Conservation (phyloP, 1,139 yeast species). For the Schwanniomyces etchellsii region DNA sequence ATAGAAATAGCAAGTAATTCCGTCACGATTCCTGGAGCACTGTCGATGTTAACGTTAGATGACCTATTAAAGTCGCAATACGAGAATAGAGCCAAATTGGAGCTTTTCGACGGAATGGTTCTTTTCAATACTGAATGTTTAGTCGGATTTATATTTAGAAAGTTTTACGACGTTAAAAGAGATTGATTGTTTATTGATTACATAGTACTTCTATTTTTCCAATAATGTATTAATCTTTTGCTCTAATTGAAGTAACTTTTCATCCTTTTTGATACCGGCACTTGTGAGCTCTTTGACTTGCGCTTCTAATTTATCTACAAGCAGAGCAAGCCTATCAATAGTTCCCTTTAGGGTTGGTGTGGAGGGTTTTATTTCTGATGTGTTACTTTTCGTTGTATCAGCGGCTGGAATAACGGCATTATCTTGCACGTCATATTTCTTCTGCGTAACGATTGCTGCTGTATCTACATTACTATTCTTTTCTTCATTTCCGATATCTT, state of each 20-base stretch:
- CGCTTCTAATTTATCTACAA: conserved; percentile 52
- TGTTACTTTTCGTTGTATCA: conserved; percentile 10
- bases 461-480: conserved; percentile 5
- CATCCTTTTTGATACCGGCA: conserved; percentile 59
- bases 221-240: conserved; percentile 34
- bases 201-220: conserved; percentile 4
- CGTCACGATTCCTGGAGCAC: conserved; percentile 47
- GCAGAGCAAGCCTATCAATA: conserved; percentile 54
- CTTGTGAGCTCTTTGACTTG: conserved; percentile 48
- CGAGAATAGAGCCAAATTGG: conserved; percentile 45
- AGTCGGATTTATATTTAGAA: conserved; percentile 62
- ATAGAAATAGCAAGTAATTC: conserved; percentile 55
- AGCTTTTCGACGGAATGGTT: conserved; percentile 61
- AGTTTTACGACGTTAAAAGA: conserved; percentile 53
- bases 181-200: conserved; percentile 10
- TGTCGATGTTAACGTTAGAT: conserved; percentile 53
- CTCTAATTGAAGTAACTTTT: conserved; percentile 43
- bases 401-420: conserved; percentile 37
- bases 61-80: conserved; percentile 66
- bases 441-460: conserved; percentile 2
- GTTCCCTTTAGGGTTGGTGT: conserved; percentile 65
- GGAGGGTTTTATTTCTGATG: conserved; percentile 24
- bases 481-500: conserved; percentile 10
- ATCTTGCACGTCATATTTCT: conserved; percentile 13
- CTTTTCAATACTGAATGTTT: conserved; percentile 61